phyloP scores from a whole-genome alignment of 768 basidiomycete genomes.

The Podaxis sp. region DNA sequence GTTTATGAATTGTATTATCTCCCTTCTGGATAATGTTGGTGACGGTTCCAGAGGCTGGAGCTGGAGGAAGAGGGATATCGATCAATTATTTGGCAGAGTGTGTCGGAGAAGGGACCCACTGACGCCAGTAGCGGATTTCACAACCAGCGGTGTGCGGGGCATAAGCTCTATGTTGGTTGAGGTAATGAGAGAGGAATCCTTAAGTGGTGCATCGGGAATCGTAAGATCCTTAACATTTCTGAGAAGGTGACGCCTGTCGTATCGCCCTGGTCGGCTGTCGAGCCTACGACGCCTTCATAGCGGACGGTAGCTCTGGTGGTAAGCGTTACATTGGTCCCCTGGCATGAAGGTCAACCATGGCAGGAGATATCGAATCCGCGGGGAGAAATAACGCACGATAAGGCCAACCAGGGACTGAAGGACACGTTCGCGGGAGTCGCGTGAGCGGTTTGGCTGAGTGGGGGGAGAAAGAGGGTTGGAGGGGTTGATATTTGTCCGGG shows the following conservation, averaged over 20 bases:
- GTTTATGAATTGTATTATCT: no score
- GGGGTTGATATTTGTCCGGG: no score
- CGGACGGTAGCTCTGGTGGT: constrained; percentile 66
- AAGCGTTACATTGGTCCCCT: constrained; percentile 81
- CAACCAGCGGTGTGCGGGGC: constrained; percentile 69
- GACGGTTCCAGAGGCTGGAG: no score
- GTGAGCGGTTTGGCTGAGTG: constrained; percentile 49
- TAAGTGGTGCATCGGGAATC: constrained; percentile 63
- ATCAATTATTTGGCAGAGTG: constrained; percentile 11
- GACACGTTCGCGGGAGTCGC: constrained; percentile 52
- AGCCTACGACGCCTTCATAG: constrained; percentile 68
- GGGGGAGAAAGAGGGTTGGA: no score
- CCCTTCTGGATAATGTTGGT: no score
- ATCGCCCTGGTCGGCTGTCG: constrained; percentile 63
- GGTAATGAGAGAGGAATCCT: constrained; percentile 69
- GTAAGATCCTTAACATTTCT: constrained; percentile 77
- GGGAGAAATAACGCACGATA: constrained; percentile 49
- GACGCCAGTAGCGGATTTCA: constrained; percentile 66
- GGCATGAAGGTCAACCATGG: constrained; percentile 10
- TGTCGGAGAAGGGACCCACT: constrained; percentile 41
- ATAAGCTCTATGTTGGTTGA: constrained; percentile 73
- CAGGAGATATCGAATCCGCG: no score
- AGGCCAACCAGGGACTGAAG: constrained; percentile 67
- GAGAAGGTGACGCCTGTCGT: constrained; percentile 68
- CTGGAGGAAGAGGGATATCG: not conserved